Percentiles rank a stretch among this genome's conserved stretches.
Conservation (phyloP, 768 basidiomycete genomes). For the Artomyces pyxidatus region DNA sequence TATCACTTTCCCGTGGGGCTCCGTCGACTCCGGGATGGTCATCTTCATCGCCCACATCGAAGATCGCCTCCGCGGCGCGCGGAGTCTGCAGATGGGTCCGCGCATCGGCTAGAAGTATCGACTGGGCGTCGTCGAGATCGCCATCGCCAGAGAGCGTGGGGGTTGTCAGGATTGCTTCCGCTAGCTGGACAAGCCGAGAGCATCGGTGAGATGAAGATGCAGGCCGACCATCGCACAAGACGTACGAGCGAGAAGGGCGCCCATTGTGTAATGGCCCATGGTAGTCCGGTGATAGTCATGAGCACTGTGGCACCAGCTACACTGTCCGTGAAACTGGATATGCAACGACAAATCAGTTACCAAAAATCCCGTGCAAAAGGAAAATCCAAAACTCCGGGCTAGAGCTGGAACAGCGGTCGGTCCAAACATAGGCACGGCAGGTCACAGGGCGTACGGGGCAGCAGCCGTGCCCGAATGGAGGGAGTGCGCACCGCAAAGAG, state of each 20-base stretch:
- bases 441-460: no score
- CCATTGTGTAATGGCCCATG: slow-evolving; percentile 93
- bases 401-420: slow-evolving; percentile 79
- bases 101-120: slow-evolving; percentile 33
- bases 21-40: slow-evolving; percentile 14
- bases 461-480: no score
- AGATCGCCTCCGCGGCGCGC: slow-evolving; percentile 21
- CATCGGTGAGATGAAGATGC: not conserved
- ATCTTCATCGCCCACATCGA: slow-evolving; percentile 24
- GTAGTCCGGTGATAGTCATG: slow-evolving; percentile 74
- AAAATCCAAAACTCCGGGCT: slow-evolving; percentile 43
- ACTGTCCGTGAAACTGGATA: slow-evolving; percentile 56
- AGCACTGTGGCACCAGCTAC: slow-evolving; percentile 68
- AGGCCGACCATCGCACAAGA: slow-evolving; percentile 4
- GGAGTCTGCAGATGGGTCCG: slow-evolving; percentile 17
- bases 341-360: not conserved
- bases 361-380: not conserved
- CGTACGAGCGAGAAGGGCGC: slow-evolving; percentile 83
- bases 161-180: slow-evolving; percentile 76
- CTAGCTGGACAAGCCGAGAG: slow-evolving; percentile 34
- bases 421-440: no score
- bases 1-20: slow-evolving; percentile 2
- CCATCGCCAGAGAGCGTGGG: slow-evolving; percentile 23
- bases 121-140: slow-evolving; percentile 23
- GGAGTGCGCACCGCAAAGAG: not conserved